Evolutionary conservation across 352 stramenopile species (phyloP).

Genomic region (Phytophthora cryptogea): DNA sequence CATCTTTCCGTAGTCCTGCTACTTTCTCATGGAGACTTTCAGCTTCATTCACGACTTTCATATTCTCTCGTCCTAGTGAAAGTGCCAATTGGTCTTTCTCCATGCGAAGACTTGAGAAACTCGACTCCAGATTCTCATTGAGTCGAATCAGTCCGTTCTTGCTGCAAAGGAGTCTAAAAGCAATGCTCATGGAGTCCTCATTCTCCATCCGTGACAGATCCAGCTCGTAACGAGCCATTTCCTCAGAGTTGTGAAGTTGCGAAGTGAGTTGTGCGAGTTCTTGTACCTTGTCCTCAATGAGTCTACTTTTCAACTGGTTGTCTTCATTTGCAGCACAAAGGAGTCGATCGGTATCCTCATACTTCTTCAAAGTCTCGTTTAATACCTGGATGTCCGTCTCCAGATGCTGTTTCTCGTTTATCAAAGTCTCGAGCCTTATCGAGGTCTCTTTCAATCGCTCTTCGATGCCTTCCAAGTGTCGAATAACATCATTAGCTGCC

Average conservation of each 20-base stretch:
- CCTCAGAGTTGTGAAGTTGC: conserved; percentile 10
- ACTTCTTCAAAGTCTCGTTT: conserved; percentile 11
- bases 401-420: conserved; percentile 23
- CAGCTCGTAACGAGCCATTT: conserved; percentile 10
- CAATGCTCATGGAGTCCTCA: conserved; percentile 19
- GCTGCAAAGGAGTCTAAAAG: background rate
- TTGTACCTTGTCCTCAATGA: conserved; percentile 22
- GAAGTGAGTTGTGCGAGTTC: conserved; percentile 8
- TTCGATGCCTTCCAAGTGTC: conserved; percentile 48
- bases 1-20: conserved; percentile 26
- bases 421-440: conserved; percentile 13
- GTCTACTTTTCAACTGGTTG: conserved; percentile 11
- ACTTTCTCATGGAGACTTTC: conserved; percentile 34
- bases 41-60: conserved; percentile 17
- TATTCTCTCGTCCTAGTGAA: conserved; percentile 30
- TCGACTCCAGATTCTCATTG: conserved; percentile 6
- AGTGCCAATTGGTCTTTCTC: conserved; percentile 31
- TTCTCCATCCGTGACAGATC: conserved; percentile 17
- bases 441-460: conserved; percentile 21
- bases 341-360: conserved; percentile 16
- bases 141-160: conserved; percentile 10
- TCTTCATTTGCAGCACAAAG: conserved; percentile 24
- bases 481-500: conserved; percentile 44
- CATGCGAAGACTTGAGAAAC: conserved; percentile 11
- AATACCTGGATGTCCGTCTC: conserved; percentile 17